Evolutionary conservation across 192 early-diverging fungal genomes (phyloP).

Genomic region (Backusella tarrabulga): DNA sequence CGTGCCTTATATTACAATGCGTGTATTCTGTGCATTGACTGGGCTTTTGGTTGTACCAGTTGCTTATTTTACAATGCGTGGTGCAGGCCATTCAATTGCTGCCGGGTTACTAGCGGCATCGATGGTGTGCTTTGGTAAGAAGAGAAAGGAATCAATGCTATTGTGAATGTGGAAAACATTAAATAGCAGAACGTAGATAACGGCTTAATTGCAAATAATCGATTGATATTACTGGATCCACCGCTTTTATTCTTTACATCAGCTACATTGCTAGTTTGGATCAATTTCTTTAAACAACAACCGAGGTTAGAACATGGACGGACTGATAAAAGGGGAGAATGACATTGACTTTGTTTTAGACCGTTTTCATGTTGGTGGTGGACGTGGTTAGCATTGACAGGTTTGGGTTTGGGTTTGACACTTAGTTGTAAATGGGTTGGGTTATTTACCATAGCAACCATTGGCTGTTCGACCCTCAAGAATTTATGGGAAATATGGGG

Average conservation of each 20-base stretch:
- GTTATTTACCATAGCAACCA: conserved; percentile 83
- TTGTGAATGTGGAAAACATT: neutral
- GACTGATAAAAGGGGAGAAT: neutral
- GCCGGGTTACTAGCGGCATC: conserved; percentile 76
- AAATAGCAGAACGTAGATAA: conserved; percentile 60
- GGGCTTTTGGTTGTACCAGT: conserved; percentile 84
- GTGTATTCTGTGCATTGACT: conserved; percentile 72
- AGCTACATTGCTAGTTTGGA: conserved; percentile 78
- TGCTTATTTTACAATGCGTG: conserved; percentile 79
- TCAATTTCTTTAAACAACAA: conserved; percentile 75
- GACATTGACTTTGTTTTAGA: conserved; percentile 14
- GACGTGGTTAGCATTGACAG: conserved; percentile 82
- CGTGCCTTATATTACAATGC: conserved; percentile 89
- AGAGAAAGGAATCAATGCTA: neutral
- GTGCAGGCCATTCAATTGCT: conserved; percentile 72
- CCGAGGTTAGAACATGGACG: neutral
- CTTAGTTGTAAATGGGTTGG: conserved; percentile 95
- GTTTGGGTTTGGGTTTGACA: conserved; percentile 73
- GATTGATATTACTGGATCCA: conserved; percentile 89
- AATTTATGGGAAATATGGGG: conserved; percentile 88
- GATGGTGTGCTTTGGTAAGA: conserved; percentile 80
- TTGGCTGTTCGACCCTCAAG: conserved; percentile 84
- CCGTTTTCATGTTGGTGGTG: conserved; percentile 86
- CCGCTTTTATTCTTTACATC: conserved; percentile 89
- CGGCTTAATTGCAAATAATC: conserved; percentile 83